Evolutionary conservation across 75 land plant species (phyloP).

Genomic region (Sequoia sempervirens): DNA sequence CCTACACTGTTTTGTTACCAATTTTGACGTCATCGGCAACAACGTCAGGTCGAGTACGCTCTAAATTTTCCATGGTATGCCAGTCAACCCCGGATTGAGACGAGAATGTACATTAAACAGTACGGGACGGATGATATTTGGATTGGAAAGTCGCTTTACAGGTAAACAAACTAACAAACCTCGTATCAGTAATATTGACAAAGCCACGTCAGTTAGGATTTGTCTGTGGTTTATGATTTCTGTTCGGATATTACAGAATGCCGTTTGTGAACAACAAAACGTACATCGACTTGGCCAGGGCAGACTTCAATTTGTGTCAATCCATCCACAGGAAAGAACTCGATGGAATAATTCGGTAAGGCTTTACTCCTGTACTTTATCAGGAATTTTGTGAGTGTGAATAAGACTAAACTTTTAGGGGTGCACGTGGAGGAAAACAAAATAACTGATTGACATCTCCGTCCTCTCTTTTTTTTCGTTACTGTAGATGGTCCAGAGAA

Average conservation of each 20-base stretch:
- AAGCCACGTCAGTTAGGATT: background rate
- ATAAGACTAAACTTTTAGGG: background rate
- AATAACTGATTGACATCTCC: background rate
- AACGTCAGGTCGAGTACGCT: constrained; percentile 66
- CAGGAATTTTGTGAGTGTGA: background rate
- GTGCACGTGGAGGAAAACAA: background rate
- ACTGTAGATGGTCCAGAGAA: constrained; percentile 47
- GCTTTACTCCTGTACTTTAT: background rate
- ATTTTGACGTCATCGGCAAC: background rate
- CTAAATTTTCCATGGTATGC: constrained; percentile 77
- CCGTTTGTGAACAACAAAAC: constrained; percentile 43
- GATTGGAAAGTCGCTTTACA: constrained; percentile 89
- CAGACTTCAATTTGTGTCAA: constrained; percentile 60
- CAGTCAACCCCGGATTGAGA: constrained; percentile 67
- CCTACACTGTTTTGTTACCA: background rate
- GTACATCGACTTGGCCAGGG: constrained; percentile 55
- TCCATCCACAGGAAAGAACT: constrained; percentile 44
- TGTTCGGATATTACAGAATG: constrained; percentile 42
- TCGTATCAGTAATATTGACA: background rate
- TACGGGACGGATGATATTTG: constrained; percentile 71
- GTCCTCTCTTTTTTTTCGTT: background rate
- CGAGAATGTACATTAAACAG: constrained; percentile 69
- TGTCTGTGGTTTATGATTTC: background rate
- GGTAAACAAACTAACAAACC: constrained; percentile 19
- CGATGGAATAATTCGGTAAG: background rate